Conservation (phyloP, 2,329 filamentous ascomycete genomes). For the Colletotrichum tanaceti region DNA sequence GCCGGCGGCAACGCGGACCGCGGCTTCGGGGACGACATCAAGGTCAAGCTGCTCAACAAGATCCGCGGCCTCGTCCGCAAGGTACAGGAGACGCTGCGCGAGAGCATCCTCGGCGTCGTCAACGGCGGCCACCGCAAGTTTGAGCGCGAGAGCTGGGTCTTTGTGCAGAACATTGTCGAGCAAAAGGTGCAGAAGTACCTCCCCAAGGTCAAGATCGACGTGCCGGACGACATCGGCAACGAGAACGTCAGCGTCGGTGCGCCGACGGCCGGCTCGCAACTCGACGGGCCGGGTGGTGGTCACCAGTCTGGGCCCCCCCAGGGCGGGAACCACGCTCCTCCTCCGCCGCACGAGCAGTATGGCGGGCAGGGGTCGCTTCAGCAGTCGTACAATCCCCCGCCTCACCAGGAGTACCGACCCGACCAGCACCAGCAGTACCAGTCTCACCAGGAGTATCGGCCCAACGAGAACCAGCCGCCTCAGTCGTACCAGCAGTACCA, state of each 20-base stretch:
- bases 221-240: conserved; percentile 60
- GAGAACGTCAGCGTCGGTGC: conserved; percentile 58
- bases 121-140: conserved; percentile 61
- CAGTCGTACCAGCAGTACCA: conserved; percentile 42
- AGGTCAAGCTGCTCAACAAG: conserved; percentile 56
- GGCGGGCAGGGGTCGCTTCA: conserved; percentile 43
- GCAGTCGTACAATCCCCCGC: conserved; percentile 45
- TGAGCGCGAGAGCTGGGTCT: conserved; percentile 58
- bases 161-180: conserved; percentile 59
- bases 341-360: conserved; percentile 36
- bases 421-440: conserved; percentile 34
- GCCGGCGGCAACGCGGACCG: conserved; percentile 48
- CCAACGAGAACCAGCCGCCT: conserved; percentile 34
- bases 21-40: conserved; percentile 57
- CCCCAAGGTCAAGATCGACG: conserved; percentile 58
- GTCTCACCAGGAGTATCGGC: conserved; percentile 40
- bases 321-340: conserved; percentile 43
- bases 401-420: conserved; percentile 39
- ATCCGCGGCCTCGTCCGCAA: conserved; percentile 58
- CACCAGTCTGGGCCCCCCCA: conserved; percentile 44
- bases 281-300: conserved; percentile 46
- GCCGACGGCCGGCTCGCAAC: conserved; percentile 48
- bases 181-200: conserved; percentile 59
- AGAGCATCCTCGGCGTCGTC: conserved; percentile 57
- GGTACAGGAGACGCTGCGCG: conserved; percentile 58